Evolutionary conservation across 2,329 filamentous ascomycete species (phyloP), one percentile per base, ranked within the genome.

Genomic region (Fusarium nisikadoi): DNA sequence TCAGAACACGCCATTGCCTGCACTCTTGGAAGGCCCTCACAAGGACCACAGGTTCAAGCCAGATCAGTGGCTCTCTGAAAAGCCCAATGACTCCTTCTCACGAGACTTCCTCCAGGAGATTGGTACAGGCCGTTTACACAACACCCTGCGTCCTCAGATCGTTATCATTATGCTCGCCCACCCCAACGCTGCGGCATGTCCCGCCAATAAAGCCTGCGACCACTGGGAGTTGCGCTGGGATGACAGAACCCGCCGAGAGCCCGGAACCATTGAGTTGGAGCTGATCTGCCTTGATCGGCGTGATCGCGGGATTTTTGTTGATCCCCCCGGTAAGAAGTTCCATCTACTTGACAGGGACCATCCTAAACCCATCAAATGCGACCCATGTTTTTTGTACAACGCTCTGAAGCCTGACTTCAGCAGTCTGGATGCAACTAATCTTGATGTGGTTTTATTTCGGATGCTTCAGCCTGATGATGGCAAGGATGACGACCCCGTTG

Each of bases 181-280:
- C 10, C 33, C 49, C 19, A 8, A 25, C 13, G 49, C 49, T 20
- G n/a, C 7, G 2, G 3, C 14, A 6, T 52, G 33, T 27, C 49
- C 33, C 16, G 17, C n/a, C 13, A 14, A 27, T 2, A 10, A 36
- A 20, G 3, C 31, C 19, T 38, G 49, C 33, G 5, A 19, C 12
- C 49, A 52, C 33, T 52, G 33, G 49, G 49, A 52, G 49, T 25
- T 52, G 17, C 23, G 49, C 12, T 52, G 19, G n/a, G 49, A 52
- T 11, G 49, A 52, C 7, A 36, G 33, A 35, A 23, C 49, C 33
- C 49, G 49, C 3, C 19, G 23, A 20, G 49, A 52, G 5, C 49
- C 33, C 5, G 49, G 49, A 7, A 36, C 49, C 19, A 20, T 52
- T 20, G 49, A 52, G 33, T 14, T 52, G 23, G 49, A 52, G 8